These are phyloP conservation scores for Alliaria petiolata DNA, from an alignment of 345 rosid genomes.

Conservation along the genomic window DNA sequence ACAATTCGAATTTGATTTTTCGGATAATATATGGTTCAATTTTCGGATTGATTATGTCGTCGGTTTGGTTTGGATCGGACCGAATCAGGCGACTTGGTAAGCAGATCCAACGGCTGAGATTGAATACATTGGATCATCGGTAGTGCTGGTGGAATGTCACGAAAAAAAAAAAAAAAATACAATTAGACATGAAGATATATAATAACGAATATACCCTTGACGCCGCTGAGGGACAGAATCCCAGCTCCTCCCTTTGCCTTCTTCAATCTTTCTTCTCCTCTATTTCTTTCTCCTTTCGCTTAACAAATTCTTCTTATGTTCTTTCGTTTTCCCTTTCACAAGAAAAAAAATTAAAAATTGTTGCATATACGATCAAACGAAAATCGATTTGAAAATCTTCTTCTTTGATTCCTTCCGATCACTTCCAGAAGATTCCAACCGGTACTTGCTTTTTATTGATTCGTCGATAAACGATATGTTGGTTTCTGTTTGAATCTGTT, in stretches of 20 bases:
- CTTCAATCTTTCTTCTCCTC: constrained; percentile 5
- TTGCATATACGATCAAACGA: neutral
- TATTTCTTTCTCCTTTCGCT: neutral
- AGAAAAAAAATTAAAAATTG: neutral
- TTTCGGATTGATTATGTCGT: neutral
- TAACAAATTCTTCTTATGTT: neutral
- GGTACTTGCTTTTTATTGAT: constrained; percentile 6
- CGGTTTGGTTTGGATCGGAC: neutral
- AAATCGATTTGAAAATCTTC: constrained; percentile 3
- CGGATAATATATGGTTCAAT: too few species aligned
- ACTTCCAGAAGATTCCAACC: neutral
- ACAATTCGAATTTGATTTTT: neutral
- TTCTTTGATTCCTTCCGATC: neutral
- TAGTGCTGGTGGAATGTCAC: constrained; percentile 22
- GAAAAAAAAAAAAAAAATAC: neutral
- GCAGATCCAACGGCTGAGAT: constrained; percentile 35
- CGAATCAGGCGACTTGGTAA: constrained; percentile 6
- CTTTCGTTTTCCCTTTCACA: neutral
- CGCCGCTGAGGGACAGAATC: constrained; percentile 13
- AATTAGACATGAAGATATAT: neutral
- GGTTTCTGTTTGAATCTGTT: constrained; percentile 1
- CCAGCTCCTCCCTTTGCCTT: constrained; percentile 17
- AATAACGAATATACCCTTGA: constrained; percentile 35
- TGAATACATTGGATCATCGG: neutral
- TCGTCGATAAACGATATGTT: neutral